Percentiles rank a stretch among this genome's conserved stretches.
These are phyloP conservation scores for Annulohypoxylon nitens DNA, from an alignment of 495 filamentous ascomycete species.

Conservation along the genomic window DNA sequence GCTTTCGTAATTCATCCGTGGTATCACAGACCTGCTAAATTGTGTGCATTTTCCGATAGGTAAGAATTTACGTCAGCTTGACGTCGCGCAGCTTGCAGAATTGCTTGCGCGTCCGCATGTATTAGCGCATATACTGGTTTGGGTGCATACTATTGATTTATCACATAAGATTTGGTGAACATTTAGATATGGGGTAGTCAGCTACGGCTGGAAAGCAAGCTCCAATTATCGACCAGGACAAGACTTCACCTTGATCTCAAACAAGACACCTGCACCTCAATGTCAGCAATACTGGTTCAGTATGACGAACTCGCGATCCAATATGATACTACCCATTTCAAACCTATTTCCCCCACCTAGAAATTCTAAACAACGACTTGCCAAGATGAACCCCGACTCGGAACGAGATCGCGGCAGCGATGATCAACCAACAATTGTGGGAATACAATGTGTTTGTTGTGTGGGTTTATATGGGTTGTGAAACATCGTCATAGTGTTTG, in stretches of 20 bases:
- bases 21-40: neutral
- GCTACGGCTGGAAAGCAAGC: neutral
- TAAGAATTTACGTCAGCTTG: conserved; percentile 7
- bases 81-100: neutral
- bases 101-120: neutral
- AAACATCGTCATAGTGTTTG: neutral
- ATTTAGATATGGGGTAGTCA: neutral
- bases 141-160: neutral
- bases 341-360: neutral
- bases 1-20: neutral
- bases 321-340: neutral
- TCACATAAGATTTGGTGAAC: neutral
- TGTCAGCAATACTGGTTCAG: neutral
- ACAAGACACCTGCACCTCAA: neutral
- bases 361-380: neutral
- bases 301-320: neutral
- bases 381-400: neutral
- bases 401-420: neutral
- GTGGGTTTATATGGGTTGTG: neutral
- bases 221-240: neutral
- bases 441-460: neutral
- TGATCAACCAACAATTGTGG: neutral
- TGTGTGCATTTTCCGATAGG: neutral
- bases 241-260: conserved; percentile 3
- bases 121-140: neutral